phyloP scores from a whole-genome alignment of 495 filamentous ascomycete species.

The Cryomyces minteri region DNA sequence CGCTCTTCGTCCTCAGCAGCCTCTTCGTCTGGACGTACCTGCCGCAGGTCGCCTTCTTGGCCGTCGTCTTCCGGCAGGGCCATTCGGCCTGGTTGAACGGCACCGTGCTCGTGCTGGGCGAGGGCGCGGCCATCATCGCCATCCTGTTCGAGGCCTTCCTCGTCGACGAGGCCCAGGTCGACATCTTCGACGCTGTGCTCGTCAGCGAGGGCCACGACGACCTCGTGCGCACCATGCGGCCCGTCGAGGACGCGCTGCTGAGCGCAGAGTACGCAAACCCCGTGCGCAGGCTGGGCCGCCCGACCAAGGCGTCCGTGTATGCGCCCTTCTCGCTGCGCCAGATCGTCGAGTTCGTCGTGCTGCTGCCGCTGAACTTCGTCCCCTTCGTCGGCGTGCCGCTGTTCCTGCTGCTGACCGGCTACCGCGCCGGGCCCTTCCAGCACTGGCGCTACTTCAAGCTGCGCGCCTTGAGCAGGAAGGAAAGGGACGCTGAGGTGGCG shows the following conservation, averaged over 20 bases:
- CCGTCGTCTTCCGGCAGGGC: constrained; percentile 35
- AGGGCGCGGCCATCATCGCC: constrained; percentile 40
- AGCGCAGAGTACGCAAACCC: constrained; percentile 28
- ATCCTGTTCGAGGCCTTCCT: constrained; percentile 50
- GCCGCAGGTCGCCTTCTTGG: constrained; percentile 43
- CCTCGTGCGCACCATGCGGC: constrained; percentile 33
- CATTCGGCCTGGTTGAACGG: constrained; percentile 41
- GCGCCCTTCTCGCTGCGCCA: constrained; percentile 36
- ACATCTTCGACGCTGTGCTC: constrained; percentile 47
- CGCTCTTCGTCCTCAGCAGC: constrained; percentile 37
- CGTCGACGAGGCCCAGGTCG: constrained; percentile 48
- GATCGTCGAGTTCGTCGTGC: constrained; percentile 21
- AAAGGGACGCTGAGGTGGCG: constrained; percentile 35
- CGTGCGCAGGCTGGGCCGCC: constrained; percentile 37
- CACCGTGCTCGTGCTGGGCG: constrained; percentile 45
- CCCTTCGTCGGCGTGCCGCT: constrained; percentile 43
- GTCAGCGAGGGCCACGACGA: constrained; percentile 39
- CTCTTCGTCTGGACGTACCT: constrained; percentile 42
- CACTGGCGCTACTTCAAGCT: constrained; percentile 51
- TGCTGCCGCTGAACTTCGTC: constrained; percentile 47
- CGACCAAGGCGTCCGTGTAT: constrained; percentile 37
- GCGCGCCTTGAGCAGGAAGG: constrained; percentile 34
- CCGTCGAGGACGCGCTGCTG: constrained; percentile 15
- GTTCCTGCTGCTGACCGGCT: constrained; percentile 44
- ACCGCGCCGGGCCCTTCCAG: constrained; percentile 44